These are phyloP conservation scores for Rhodotorula sp. DNA, from an alignment of 1,284 basidiomycete genomes.

Conservation along the genomic window DNA sequence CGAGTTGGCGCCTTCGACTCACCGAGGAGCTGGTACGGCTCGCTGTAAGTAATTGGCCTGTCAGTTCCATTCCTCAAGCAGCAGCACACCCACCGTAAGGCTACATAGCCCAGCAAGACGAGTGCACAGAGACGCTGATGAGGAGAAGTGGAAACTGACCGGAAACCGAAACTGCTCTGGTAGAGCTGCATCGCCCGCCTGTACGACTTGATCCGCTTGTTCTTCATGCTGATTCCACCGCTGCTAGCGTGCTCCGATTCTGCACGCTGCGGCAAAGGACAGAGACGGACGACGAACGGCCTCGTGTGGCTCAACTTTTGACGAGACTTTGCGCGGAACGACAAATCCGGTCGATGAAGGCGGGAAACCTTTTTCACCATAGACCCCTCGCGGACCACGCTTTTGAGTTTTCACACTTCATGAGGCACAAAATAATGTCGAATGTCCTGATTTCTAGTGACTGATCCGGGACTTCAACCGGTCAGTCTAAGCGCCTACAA, in stretches of 20 bases:
- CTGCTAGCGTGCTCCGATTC: too few species aligned
- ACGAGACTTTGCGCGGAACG: neutral
- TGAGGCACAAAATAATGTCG: too few species aligned
- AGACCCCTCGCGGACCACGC: neutral
- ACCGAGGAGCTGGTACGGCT: constrained; percentile 88
- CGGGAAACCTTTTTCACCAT: neutral
- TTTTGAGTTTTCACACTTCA: too few species aligned
- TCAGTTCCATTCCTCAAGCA: neutral
- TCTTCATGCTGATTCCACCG: constrained; percentile 64
- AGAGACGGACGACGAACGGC: neutral
- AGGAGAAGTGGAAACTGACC: constrained; percentile 49
- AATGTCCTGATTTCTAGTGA: neutral
- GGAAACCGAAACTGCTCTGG: constrained; percentile 74
- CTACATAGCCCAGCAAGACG: too few species aligned
- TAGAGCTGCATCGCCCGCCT: constrained; percentile 88
- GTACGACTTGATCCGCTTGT: constrained; percentile 89
- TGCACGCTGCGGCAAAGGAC: too few species aligned
- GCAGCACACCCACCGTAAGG: too few species aligned
- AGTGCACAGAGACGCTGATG: too few species aligned
- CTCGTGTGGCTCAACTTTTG: neutral
- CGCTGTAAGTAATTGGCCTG: constrained; percentile 7
- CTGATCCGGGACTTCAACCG: neutral
- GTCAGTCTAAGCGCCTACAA: neutral
- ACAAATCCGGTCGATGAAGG: neutral
- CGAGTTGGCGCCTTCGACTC: constrained; percentile 41